Evolutionary conservation across 1,284 basidiomycete genomes (phyloP).

Genomic region (Pascua guehoae): DNA sequence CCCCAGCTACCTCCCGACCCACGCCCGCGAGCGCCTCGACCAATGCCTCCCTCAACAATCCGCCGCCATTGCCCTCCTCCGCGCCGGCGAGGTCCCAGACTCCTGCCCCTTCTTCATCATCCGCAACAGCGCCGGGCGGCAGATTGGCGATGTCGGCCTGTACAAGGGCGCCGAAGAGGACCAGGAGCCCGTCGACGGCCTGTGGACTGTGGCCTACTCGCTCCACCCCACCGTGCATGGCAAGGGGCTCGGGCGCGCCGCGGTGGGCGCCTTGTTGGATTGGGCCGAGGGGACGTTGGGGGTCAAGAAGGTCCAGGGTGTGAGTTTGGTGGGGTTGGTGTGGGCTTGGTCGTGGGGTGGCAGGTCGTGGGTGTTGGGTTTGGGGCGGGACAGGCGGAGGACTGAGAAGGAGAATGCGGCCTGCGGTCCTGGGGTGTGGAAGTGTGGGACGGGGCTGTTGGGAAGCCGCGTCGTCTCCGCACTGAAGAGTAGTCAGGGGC

Average conservation of each 20-base stretch:
- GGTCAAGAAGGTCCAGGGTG: background rate
- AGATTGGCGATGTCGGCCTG: background rate
- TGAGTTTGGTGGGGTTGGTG: background rate
- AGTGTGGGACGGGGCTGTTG: too few species aligned
- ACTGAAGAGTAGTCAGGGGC: too few species aligned
- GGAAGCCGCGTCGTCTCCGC: too few species aligned
- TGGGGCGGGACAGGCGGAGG: too few species aligned
- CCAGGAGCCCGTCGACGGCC: background rate
- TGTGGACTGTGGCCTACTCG: background rate
- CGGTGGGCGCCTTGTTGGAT: background rate
- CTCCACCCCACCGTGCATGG: background rate
- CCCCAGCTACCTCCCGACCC: too few species aligned
- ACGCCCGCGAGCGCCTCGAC: background rate
- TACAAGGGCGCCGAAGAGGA: background rate
- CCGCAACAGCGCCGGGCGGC: background rate
- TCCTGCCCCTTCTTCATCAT: background rate
- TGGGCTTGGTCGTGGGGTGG: background rate
- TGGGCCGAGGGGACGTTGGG: background rate
- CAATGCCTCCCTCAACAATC: background rate
- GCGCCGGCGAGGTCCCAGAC: background rate
- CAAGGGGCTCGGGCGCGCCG: background rate
- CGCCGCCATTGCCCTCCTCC: background rate
- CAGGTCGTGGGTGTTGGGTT: too few species aligned
- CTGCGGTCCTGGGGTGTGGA: too few species aligned
- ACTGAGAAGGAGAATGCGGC: too few species aligned